A percentile compares a stretch with the other conserved stretches of the same genome.
phyloP scores from a whole-genome alignment of 768 basidiomycete species.

The Naganishia vaughanmartiniae region DNA sequence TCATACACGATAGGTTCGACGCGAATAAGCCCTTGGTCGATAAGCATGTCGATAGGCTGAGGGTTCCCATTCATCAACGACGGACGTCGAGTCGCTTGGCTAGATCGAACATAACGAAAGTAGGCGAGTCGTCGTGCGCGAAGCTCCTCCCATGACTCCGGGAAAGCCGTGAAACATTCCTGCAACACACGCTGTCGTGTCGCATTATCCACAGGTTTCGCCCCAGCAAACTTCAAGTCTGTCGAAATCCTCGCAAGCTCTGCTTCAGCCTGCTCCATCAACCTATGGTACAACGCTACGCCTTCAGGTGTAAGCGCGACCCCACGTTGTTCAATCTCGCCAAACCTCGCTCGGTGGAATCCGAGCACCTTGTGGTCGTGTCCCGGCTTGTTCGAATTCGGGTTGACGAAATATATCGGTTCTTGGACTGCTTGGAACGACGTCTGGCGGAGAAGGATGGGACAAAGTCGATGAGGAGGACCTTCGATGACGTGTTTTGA shows the following conservation, averaged over 20 bases:
- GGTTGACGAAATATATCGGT: slow-evolving; percentile 39
- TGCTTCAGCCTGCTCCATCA: slow-evolving; percentile 30
- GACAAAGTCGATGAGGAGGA: slow-evolving; percentile 40
- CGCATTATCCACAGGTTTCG: slow-evolving; percentile 33
- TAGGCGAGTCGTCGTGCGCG: slow-evolving; percentile 39
- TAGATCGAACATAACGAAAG: slow-evolving; percentile 35
- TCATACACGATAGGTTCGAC: slow-evolving; percentile 44
- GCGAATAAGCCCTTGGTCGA: slow-evolving; percentile 33
- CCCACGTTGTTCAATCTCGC: slow-evolving; percentile 48
- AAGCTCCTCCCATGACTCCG: slow-evolving; percentile 40
- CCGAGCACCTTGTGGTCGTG: slow-evolving; percentile 10
- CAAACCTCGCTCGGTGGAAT: slow-evolving; percentile 45
- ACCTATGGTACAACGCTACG: slow-evolving; percentile 35
- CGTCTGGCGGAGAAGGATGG: slow-evolving; percentile 47
- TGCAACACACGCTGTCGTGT: slow-evolving; percentile 34
- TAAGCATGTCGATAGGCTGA: slow-evolving; percentile 35
- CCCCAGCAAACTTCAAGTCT: not conserved
- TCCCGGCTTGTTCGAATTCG: slow-evolving; percentile 11
- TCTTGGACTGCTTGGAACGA: slow-evolving; percentile 47
- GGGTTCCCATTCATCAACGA: slow-evolving; percentile 12
- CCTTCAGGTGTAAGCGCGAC: slow-evolving; percentile 42
- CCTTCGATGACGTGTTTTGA: slow-evolving; percentile 49
- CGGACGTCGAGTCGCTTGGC: slow-evolving; percentile 8
- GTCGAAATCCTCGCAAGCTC: slow-evolving; percentile 5
- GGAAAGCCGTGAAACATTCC: slow-evolving; percentile 38